phyloP scores from a whole-genome alignment of 108 stramenopile genomes.

The Fragilaria radians region DNA sequence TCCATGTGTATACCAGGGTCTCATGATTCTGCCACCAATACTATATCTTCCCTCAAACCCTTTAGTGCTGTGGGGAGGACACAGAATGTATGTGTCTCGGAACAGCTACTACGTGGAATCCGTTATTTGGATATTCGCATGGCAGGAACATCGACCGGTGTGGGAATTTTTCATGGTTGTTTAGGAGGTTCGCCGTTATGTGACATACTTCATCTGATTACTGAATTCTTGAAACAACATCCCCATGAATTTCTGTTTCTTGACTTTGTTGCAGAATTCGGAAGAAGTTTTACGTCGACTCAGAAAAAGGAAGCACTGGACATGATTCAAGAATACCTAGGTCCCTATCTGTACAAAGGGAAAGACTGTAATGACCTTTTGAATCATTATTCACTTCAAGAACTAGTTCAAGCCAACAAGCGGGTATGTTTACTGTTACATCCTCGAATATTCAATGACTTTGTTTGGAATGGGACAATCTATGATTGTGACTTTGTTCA shows the following conservation, averaged over 20 bases:
- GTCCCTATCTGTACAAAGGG: conserved; percentile 18
- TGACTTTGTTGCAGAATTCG: conserved; percentile 36
- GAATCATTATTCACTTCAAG: conserved; percentile 18
- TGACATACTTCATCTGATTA: conserved; percentile 39
- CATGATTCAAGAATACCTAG: conserved; percentile 21
- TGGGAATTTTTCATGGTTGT: conserved; percentile 44
- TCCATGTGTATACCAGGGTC: conserved; percentile 52
- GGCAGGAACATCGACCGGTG: conserved; percentile 23
- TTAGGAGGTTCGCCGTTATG: conserved; percentile 35
- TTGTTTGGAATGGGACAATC: conserved; percentile 18
- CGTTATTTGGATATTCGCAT: conserved; percentile 55
- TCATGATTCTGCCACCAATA: conserved; percentile 56
- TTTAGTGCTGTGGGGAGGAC: conserved; percentile 49
- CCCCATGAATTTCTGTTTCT: conserved; percentile 48
- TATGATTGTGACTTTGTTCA: conserved; percentile 19
- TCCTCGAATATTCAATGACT: conserved; percentile 29
- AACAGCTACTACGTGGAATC: conserved; percentile 49
- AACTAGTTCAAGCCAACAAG: conserved; percentile 15
- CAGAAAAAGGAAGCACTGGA: conserved; percentile 31
- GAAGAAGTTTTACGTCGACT: conserved; percentile 22
- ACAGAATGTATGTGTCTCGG: conserved; percentile 49
- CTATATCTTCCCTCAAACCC: conserved; percentile 36
- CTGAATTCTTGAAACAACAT: conserved; percentile 36
- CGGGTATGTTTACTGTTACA: conserved; percentile 29
- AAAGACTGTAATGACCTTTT: conserved; percentile 18